Evolutionary conservation across 2,329 filamentous ascomycete species (phyloP), one percentile per base, ranked within the genome.

Genomic region (Neonectria faginata): DNA sequence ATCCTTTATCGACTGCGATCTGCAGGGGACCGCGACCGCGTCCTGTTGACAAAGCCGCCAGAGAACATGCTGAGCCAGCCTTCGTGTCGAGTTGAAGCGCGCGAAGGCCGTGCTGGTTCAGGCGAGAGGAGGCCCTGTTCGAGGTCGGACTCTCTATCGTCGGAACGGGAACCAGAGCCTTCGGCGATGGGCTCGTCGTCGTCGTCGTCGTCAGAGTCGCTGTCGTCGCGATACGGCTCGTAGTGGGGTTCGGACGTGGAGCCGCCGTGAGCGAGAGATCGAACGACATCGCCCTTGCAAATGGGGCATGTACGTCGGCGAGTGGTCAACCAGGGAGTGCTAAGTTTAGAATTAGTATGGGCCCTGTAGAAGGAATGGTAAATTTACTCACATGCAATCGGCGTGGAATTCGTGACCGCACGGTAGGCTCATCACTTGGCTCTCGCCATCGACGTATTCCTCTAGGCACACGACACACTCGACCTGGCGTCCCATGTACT

Each of bases 321-420:
- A 16, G 94, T 98, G 0, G 95, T 97, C 57, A 99, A 84, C 96
- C 96, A 99, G 2, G 96, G 96, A 5, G 96, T 98, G 76, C 94
- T 97, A 68, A 22, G 70, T 44, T 31, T 53, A 48, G 12, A 22
- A 66, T 74, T 73, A 73, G 76, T 67, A n/a, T 57, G 59, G 44
- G 39, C 11, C n/a, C 7, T 3, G 18, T 31, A 33, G 55, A 63
- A 27, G 59, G 4, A 2, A 56, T 8, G 2, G 20, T 3, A 20
- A 29, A 29, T 54, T 60, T 57, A 91, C 94, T 91, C 82, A 97
- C 94, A 99, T 98, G 94, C 96, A 99, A 77, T 97, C 94, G 29
- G 86, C 95, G 79, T 99, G 96, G 79, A 98, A 99, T 75, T 99
- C 96, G 78, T 99, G 96, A 39, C 96, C 96, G 79, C 96, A 99